A percentile compares a stretch with the other conserved stretches of the same genome.
phyloP scores from a whole-genome alignment of 768 basidiomycete genomes.

The Vararia minispora region DNA sequence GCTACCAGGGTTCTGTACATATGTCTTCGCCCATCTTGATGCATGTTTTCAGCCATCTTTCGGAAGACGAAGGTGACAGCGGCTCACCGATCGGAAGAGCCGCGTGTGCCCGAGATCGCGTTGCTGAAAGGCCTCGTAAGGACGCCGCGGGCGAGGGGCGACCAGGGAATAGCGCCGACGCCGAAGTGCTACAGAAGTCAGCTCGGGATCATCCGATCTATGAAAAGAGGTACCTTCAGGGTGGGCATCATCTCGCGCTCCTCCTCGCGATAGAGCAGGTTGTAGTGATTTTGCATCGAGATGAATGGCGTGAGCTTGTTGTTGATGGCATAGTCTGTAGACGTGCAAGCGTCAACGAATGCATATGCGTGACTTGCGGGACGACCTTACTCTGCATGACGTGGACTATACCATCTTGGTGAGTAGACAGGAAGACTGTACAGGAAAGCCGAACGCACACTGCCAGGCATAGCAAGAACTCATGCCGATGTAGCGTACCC shows the following conservation, averaged over 20 bases:
- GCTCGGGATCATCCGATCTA: background rate
- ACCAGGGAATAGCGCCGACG: conserved; percentile 30
- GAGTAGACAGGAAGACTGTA: background rate
- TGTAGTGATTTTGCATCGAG: conserved; percentile 37
- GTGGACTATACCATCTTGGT: conserved; percentile 13
- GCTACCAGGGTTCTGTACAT: background rate
- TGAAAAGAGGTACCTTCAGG: conserved; percentile 17
- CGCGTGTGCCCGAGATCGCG: conserved; percentile 18
- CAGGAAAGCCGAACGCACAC: conserved; percentile 9
- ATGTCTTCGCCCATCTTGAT: conserved; percentile 9
- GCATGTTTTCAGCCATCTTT: too few species aligned
- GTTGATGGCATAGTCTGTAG: conserved; percentile 14
- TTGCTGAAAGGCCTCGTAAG: conserved; percentile 19
- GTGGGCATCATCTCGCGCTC: conserved; percentile 46
- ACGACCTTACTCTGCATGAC: conserved; percentile 20
- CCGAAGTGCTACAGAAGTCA: conserved; percentile 19
- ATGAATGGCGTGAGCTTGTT: conserved; percentile 3
- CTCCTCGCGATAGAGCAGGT: conserved; percentile 47
- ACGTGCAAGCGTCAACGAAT: background rate
- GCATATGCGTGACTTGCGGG: background rate
- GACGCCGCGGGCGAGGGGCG: conserved; percentile 25
- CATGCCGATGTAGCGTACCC: conserved; percentile 28
- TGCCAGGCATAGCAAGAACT: conserved; percentile 23
- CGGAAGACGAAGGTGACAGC: too few species aligned
- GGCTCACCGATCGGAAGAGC: conserved; percentile 17